Percentiles rank a stretch among this genome's conserved stretches.
phyloP scores from a whole-genome alignment of 2,329 filamentous ascomycete genomes.

The Aspergillus eucalypticola region DNA sequence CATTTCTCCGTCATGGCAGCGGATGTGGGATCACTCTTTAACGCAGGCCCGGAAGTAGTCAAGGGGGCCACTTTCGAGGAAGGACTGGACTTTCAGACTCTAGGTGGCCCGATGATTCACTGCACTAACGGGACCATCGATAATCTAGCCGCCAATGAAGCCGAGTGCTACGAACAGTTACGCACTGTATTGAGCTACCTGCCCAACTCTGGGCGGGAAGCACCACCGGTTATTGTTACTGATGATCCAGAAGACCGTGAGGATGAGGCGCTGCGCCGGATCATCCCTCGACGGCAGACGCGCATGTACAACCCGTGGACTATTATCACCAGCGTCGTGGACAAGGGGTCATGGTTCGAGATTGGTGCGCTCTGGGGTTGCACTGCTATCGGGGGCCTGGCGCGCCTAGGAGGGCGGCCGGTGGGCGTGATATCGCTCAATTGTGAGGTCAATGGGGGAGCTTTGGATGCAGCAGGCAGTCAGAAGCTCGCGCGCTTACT shows the following conservation, averaged over 20 bases:
- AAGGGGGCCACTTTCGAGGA: conserved; percentile 66
- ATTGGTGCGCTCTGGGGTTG: conserved; percentile 65
- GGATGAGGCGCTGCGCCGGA: conserved; percentile 53
- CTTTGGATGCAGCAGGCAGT: conserved; percentile 60
- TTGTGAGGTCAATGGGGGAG: conserved; percentile 62
- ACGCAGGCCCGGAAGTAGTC: conserved; percentile 65
- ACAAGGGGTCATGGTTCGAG: conserved; percentile 61
- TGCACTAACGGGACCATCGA: conserved; percentile 68
- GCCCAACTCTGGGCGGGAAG: conserved; percentile 57
- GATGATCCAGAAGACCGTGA: conserved; percentile 54
- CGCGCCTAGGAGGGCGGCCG: conserved; percentile 57
- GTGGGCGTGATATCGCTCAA: conserved; percentile 63
- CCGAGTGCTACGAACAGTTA: conserved; percentile 63
- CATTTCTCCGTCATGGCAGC: conserved; percentile 68
- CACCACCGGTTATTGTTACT: conserved; percentile 52
- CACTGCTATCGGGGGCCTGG: conserved; percentile 62
- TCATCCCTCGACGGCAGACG: conserved; percentile 59
- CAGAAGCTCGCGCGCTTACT: conserved; percentile 63
- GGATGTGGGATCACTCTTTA: conserved; percentile 63
- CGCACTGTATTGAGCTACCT: conserved; percentile 59
- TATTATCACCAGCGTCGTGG: conserved; percentile 60
- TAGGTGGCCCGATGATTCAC: conserved; percentile 63
- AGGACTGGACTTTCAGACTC: conserved; percentile 58
- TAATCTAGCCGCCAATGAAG: conserved; percentile 61
- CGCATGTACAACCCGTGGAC: conserved; percentile 62